Conservation (phyloP, 2,329 filamentous ascomycete species). For the Fusarium chlamydosporum region DNA sequence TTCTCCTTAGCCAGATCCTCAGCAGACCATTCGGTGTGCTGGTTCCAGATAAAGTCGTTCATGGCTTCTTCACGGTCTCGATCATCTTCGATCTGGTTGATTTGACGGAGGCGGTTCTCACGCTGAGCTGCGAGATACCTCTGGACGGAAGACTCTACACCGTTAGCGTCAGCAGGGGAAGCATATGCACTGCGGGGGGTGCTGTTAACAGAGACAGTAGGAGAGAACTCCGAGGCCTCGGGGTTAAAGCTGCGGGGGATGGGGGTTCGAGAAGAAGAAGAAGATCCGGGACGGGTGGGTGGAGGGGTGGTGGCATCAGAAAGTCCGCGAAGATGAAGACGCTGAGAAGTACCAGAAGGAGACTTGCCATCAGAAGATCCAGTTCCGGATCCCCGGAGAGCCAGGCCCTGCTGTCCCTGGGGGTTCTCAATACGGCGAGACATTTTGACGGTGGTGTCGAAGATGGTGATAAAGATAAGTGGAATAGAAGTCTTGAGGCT, state of each 20-base stretch:
- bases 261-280: background rate
- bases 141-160: background rate
- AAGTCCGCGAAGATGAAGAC: background rate
- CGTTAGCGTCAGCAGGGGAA: background rate
- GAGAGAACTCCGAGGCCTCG: background rate
- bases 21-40: background rate
- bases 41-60: background rate
- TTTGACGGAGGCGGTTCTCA: background rate
- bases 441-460: slow-evolving; percentile 4
- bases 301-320: background rate
- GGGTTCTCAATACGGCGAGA: background rate
- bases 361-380: background rate
- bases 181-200: background rate
- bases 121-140: background rate
- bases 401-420: background rate
- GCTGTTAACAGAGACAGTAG: background rate
- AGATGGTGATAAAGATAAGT: background rate
- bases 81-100: background rate
- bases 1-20: slow-evolving; percentile 5
- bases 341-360: background rate
- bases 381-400: background rate
- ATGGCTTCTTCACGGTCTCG: slow-evolving; percentile 6
- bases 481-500: background rate
- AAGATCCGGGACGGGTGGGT: background rate
- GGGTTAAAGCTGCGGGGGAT: background rate